Evolutionary conservation across 257 asterid species (phyloP).

Genomic region (Capsicum rhomboideum): DNA sequence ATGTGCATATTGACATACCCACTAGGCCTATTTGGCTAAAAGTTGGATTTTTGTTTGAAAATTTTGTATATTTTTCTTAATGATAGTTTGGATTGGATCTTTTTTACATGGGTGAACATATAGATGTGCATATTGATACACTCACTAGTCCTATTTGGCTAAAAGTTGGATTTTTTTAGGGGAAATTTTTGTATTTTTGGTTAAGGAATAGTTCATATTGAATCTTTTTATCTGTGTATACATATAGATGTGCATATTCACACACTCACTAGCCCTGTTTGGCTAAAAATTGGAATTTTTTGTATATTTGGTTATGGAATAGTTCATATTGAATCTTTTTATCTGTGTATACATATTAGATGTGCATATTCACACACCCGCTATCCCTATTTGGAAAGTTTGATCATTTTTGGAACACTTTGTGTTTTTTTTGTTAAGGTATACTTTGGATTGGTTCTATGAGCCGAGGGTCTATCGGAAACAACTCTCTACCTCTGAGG

Average conservation of each 20-base stretch:
- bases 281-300: too few relatives aligned
- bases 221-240: background rate
- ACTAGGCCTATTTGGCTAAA: background rate
- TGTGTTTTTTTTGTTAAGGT: background rate
- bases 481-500: too few relatives aligned
- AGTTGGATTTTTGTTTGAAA: too few relatives aligned
- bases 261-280: background rate
- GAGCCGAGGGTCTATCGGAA: too few relatives aligned
- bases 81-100: background rate
- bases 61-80: background rate
- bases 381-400: background rate
- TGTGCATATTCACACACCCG: background rate
- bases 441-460: too few relatives aligned
- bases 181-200: background rate
- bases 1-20: background rate
- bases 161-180: background rate
- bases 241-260: background rate
- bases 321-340: background rate
- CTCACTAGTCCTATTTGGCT: background rate
- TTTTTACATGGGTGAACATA: background rate
- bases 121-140: background rate
- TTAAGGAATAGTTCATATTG: background rate
- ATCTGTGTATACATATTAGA: background rate
- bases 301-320: background rate
- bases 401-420: background rate